These are phyloP conservation scores for Phytopythium helicoides DNA, from an alignment of 352 stramenopile genomes.

Conservation along the genomic window DNA sequence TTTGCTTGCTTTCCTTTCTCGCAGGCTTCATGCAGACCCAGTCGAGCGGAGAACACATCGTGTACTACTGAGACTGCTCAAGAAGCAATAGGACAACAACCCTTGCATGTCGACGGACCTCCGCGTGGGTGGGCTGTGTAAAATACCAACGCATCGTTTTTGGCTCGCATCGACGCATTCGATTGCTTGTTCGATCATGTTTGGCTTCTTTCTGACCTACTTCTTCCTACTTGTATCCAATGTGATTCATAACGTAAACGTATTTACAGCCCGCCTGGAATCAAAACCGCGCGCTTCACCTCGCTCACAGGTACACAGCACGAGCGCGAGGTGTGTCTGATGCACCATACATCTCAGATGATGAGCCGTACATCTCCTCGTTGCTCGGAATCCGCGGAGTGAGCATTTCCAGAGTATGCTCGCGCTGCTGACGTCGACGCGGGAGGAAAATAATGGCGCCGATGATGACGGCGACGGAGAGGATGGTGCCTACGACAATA, in stretches of 20 bases:
- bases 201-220: slow-evolving; percentile 7
- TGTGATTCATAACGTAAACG: neutral
- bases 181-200: no score
- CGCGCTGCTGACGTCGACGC: slow-evolving; percentile 12
- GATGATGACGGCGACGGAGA: slow-evolving; percentile 24
- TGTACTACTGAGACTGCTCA: slow-evolving; percentile 2
- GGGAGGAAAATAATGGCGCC: slow-evolving; percentile 27
- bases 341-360: slow-evolving; percentile 22
- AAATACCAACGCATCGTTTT: no score
- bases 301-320: no score
- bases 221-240: slow-evolving; percentile 6
- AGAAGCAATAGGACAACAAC: neutral
- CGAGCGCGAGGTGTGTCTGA: slow-evolving; percentile 21
- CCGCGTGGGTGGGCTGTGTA: neutral
- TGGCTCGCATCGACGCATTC: no score
- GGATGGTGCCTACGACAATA: slow-evolving; percentile 27
- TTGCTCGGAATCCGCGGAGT: slow-evolving; percentile 15
- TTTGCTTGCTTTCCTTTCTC: neutral
- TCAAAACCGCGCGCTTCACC: neutral
- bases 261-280: neutral
- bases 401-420: slow-evolving; percentile 15
- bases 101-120: no score
- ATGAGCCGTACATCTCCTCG: slow-evolving; percentile 21
- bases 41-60: neutral
- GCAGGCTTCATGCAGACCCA: slow-evolving; percentile 4